These are phyloP conservation scores for Pythium plurisporium DNA, from an alignment of 352 stramenopile species.

Conservation along the genomic window DNA sequence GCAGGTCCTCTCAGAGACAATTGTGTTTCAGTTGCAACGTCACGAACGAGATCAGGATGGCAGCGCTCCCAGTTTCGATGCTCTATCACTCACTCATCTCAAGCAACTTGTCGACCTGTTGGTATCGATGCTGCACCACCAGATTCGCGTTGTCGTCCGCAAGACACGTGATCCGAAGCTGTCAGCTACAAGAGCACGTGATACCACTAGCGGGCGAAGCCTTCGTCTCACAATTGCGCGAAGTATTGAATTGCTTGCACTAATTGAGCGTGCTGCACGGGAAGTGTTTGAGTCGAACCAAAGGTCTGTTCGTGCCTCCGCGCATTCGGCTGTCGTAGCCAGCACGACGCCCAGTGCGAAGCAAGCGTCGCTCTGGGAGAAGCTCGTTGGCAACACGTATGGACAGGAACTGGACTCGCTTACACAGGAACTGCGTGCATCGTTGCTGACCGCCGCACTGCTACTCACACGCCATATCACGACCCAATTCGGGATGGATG, in stretches of 20 bases:
- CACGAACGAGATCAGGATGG: constrained; percentile 26
- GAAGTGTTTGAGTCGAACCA: constrained; percentile 24
- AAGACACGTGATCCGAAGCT: constrained; percentile 62
- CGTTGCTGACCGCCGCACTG: constrained; percentile 45
- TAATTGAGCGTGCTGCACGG: constrained; percentile 26
- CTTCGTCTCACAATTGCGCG: constrained; percentile 26
- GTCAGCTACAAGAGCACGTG: constrained; percentile 44
- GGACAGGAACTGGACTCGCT: constrained; percentile 25
- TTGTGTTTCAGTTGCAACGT: constrained; percentile 31
- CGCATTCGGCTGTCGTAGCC: constrained; percentile 2
- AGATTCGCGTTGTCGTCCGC: constrained; percentile 48
- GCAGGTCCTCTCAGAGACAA: constrained; percentile 50
- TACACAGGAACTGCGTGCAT: constrained; percentile 28
- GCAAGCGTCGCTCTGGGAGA: constrained; percentile 26
- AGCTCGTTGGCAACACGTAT: constrained; percentile 26
- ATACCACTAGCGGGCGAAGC: background rate
- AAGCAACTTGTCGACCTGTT: constrained; percentile 51
- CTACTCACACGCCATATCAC: constrained; percentile 44
- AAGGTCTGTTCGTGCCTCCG: background rate
- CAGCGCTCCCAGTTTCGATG: constrained; percentile 32
- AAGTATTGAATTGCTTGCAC: constrained; percentile 26
- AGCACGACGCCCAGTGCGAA: constrained; percentile 1
- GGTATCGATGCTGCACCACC: constrained; percentile 71
- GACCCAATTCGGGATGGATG: background rate
- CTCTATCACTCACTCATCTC: constrained; percentile 46